Base-by-base conservation (phyloP, 176 grass and related monocot genomes). In the Alopecurus myosuroides region DNA sequence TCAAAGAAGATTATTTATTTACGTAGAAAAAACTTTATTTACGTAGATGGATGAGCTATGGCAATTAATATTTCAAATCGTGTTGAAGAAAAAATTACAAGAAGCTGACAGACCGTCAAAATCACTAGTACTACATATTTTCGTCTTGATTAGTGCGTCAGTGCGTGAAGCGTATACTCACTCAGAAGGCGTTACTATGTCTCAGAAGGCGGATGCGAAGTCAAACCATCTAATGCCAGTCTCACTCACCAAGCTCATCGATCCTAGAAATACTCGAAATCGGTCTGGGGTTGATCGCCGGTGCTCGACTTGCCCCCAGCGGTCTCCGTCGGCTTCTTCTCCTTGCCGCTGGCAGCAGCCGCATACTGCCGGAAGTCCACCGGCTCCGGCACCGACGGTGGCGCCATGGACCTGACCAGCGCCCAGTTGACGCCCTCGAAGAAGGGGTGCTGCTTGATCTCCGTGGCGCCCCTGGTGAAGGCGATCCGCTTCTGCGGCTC, bases 361-460 rank as follows among this genome's bases (percentile, higher is more conserved):
- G 40, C 70, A 30, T 84, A 84, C 70, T 84, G 82, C 55, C 73
- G 33, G 60, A 67, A 77, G 60, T 85, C 73, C n/a, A 85, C 73
- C n/a, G 73, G 73, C 41, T 85, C 82, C 11, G 73, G 82, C 45
- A 85, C 60, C 60, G 82, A 77, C 45, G 82, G 82, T 34, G 60
- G 73, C 17, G 57, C 57, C 31, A 77, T 29, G 60, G 37, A 67
- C 73, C 82, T 77, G 3, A 85, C 82, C 15, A 85, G 73, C 60
- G 82, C 82, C 82, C 82, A 85, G 73, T 85, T 85, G 20, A 85
- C 73, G 73, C 82, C 73, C 23, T 77, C 82, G 73, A 85, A 85
- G 82, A 85, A 85, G 0, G 82, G 82, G n/a, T 85, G 73, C 58
- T 85, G 82, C 82, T 85, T 85, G 73, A 85, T 77, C 82, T 85